Conservation (phyloP, 305 asterid genomes). For the Fraxinus latifolia region DNA sequence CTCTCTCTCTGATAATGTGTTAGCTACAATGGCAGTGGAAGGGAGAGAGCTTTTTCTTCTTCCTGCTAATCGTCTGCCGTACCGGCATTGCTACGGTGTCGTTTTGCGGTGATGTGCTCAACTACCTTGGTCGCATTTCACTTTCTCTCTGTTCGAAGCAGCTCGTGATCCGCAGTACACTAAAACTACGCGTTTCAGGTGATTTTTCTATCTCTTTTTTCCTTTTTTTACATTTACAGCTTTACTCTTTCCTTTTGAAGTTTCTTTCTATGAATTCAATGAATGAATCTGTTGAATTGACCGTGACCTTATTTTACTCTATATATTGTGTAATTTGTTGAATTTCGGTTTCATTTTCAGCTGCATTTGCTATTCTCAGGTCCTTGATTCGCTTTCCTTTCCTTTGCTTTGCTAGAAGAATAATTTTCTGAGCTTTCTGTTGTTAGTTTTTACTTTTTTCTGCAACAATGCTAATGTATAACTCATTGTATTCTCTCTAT, state of each 20-base stretch:
- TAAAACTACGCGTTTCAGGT: constrained; percentile 29
- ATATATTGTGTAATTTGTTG: constrained; percentile 8
- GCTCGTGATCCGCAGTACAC: constrained; percentile 37
- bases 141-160: constrained; percentile 22
- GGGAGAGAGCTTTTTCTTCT: constrained; percentile 9
- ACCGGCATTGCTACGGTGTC: constrained; percentile 33
- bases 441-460: constrained; percentile 1
- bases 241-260: constrained; percentile 25
- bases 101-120: background rate
- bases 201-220: constrained; percentile 15
- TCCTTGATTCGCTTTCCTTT: background rate
- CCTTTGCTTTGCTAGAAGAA: constrained; percentile 10
- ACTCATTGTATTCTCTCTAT: constrained; percentile 19
- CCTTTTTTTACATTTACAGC: background rate
- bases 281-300: constrained; percentile 39
- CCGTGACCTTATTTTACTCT: constrained; percentile 16
- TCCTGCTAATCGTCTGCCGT: background rate
- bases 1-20: constrained; percentile 26
- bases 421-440: background rate
- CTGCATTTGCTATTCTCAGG: constrained; percentile 7
- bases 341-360: constrained; percentile 10
- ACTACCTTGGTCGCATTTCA: constrained; percentile 25
- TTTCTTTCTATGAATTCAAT: constrained; percentile 27
- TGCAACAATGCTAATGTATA: constrained; percentile 16
- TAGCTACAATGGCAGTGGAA: constrained; percentile 35